Percentiles rank a stretch among this genome's conserved stretches.
Evolutionary conservation across 805 yeast genomes (phyloP).

Genomic region (Pichia sporocuriosa): DNA sequence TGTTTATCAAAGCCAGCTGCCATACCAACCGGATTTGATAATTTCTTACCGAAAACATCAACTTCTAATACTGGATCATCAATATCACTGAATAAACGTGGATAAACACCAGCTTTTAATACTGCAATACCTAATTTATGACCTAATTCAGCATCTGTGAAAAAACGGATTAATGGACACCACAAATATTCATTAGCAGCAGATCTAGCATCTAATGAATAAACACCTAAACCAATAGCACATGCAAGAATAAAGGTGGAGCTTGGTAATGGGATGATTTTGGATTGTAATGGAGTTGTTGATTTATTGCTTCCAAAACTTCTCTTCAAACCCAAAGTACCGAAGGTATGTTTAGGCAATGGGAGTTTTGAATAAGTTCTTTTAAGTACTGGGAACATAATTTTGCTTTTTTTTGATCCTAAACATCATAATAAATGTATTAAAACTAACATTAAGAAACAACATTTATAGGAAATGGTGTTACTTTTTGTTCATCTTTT

Average conservation of each 20-base stretch:
- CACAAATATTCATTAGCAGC: slow-evolving; percentile 73
- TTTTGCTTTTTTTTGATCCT: too few species aligned
- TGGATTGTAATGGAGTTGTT: slow-evolving; percentile 10
- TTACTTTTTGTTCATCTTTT: too few species aligned
- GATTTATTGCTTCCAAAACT: background rate
- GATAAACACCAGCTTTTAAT: slow-evolving; percentile 63
- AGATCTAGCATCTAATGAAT: slow-evolving; percentile 74
- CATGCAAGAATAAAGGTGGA: slow-evolving; percentile 20
- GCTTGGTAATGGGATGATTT: slow-evolving; percentile 15
- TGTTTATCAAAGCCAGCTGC: slow-evolving; percentile 97
- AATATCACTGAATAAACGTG: slow-evolving; percentile 49
- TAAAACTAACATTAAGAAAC: too few species aligned
- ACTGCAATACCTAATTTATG: slow-evolving; percentile 68
- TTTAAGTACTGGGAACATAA: background rate
- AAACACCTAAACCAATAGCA: slow-evolving; percentile 36
- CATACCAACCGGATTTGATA: slow-evolving; percentile 78
- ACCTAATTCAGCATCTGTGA: slow-evolving; percentile 80
- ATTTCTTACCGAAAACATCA: slow-evolving; percentile 53
- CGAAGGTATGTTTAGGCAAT: too few species aligned
- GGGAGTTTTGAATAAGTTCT: background rate
- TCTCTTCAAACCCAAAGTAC: too few species aligned
- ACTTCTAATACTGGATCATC: slow-evolving; percentile 50
- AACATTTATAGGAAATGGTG: too few species aligned
- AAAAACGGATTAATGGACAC: slow-evolving; percentile 66
- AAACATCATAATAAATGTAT: too few species aligned